Conservation (phyloP, 805 yeast species). For the Starmerella ratchasimensis region DNA sequence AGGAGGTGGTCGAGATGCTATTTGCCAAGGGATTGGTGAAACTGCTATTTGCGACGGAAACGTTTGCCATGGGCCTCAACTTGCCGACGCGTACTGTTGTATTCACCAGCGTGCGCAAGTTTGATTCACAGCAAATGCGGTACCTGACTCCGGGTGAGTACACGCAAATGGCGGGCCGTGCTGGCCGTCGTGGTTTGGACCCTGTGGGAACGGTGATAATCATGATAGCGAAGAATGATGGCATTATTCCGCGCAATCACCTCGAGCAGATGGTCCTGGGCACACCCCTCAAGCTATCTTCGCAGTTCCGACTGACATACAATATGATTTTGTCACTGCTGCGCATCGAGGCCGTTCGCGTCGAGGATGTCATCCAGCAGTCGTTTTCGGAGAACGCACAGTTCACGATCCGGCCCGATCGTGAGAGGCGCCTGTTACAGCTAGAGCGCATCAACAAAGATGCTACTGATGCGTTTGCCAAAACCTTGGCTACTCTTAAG, state of each 20-base stretch:
- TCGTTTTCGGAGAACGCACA: constrained; percentile 86
- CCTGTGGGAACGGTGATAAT: constrained; percentile 86
- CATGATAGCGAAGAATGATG: constrained; percentile 40
- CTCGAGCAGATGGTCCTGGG: constrained; percentile 79
- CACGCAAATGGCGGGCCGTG: constrained; percentile 98
- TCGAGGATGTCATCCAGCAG: constrained; percentile 96
- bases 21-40: constrained; percentile 78
- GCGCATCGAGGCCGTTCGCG: constrained; percentile 85
- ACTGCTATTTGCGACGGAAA: constrained; percentile 91
- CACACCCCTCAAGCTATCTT: constrained; percentile 72
- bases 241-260: constrained; percentile 28
- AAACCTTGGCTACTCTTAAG: not conserved
- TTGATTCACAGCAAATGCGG: constrained; percentile 77
- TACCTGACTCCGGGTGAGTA: constrained; percentile 87
- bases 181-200: constrained; percentile 95
- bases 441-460: not conserved
- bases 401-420: constrained; percentile 76
- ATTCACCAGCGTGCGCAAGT: constrained; percentile 71
- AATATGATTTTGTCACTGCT: constrained; percentile 82
- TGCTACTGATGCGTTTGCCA: not conserved
- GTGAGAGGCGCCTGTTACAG: constrained; percentile 46
- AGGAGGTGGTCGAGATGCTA: constrained; percentile 82
- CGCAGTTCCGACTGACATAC: constrained; percentile 89
- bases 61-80: constrained; percentile 97
- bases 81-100: constrained; percentile 94